Evolutionary conservation across 805 yeast species (phyloP), one percentile per base, ranked within the genome.

Genomic region (Metschnikowia gelsemii): DNA sequence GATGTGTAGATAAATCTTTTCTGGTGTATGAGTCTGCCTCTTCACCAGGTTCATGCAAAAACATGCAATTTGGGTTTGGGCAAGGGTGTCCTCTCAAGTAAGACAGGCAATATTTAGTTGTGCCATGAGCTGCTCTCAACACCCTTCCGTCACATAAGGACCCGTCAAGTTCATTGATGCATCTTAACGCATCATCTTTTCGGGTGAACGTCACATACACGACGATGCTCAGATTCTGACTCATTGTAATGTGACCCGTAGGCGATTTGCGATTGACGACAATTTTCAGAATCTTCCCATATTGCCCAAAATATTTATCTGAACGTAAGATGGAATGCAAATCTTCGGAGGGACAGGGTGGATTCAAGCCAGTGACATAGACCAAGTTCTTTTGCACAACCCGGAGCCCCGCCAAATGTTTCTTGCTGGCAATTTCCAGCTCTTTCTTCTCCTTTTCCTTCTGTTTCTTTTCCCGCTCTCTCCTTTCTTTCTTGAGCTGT

Each of bases 61-160:
- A 93, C 99, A 93, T 93, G 75, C 99, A 93, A 59, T 89, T 88
- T 48, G 98, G 98, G 65, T 93, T 93, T 45, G 96, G 99, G 68
- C 99, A 93, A 8, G 93, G 84, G 61, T 87, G 95, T 26, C 96
- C 97, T 53, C 97, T 77, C 50, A 93, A 70, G 60, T 93, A 93
- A 3, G 96, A 84, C n/a, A 96, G 87, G 63, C 99, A 93, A 69
- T 93, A 93, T 64, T 93, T 93, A 9, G 99, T 93, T 4, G 99
- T 93, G 60, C 99, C 99, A 63, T 90, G 95, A 0, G 98, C 97
- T 12, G 99, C 99, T 47, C 91, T 76, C 49, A 93, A 73, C 24
- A 84, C 74, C 56, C 89, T 79, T 2, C 98, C 97, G 60, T 93
- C 99, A 62, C 90, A 84, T 32, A 88, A 73, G 1, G 96, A 84